Conservation (phyloP, 306 rosid genomes). For the Cucurbita argyrosperma region DNA sequence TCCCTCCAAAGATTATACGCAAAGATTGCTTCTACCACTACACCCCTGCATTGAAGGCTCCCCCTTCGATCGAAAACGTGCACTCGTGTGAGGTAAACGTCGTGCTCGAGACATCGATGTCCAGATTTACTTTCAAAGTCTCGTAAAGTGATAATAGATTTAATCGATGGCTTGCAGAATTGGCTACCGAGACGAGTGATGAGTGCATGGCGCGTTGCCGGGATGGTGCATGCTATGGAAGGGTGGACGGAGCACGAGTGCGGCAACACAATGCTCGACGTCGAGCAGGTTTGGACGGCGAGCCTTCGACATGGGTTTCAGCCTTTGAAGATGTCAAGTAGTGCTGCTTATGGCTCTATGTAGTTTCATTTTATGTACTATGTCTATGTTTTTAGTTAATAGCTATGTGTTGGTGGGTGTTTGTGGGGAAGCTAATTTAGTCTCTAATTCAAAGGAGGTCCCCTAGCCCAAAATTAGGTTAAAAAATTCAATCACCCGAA, state of each 20-base stretch:
- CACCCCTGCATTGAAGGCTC: conserved; percentile 68
- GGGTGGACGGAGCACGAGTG: conserved; percentile 57
- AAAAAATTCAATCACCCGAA: no score
- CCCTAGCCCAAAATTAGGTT: no score
- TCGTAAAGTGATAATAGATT: not conserved
- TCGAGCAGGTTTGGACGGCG: conserved; percentile 50
- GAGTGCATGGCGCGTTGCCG: conserved; percentile 71
- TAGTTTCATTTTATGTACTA: not conserved
- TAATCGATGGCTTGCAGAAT: conserved; percentile 1
- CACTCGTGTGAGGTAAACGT: conserved; percentile 65
- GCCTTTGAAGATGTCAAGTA: conserved; percentile 14
- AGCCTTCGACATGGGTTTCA: conserved; percentile 56
- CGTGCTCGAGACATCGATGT: no score
- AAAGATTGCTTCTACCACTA: conserved; percentile 49
- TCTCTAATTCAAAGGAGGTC: no score
- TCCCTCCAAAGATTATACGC: conserved; percentile 51
- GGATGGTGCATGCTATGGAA: conserved; percentile 53
- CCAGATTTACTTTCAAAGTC: not conserved
- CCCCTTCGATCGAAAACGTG: conserved; percentile 34
- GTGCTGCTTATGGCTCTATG: not conserved
- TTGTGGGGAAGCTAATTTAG: not conserved
- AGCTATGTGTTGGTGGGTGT: not conserved
- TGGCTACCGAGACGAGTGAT: conserved; percentile 78
- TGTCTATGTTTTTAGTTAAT: not conserved
- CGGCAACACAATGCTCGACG: conserved; percentile 23